Percentiles rank a stretch among this genome's conserved stretches.
Evolutionary conservation across 371 early-diverging fungal genomes (phyloP).

Genomic region (Apophysomyces sp.): DNA sequence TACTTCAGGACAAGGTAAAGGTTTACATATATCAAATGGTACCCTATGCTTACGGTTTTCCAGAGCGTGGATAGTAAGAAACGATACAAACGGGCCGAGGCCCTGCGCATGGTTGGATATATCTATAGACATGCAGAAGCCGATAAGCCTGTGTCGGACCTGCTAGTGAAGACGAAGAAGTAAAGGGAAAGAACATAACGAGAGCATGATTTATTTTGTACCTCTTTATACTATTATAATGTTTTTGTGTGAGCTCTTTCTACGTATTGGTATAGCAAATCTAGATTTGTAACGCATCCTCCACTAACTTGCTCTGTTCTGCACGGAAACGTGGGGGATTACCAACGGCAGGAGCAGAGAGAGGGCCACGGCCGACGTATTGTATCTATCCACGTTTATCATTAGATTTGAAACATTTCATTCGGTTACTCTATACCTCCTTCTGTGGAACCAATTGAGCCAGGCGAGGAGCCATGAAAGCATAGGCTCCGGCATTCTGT

Average conservation of each 20-base stretch:
- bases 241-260: too few relatives aligned
- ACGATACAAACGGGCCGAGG: constrained; percentile 43
- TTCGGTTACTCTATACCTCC: constrained; percentile 17
- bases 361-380: constrained; percentile 73
- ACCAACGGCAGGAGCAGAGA: constrained; percentile 81
- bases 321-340: constrained; percentile 37
- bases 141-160: constrained; percentile 34
- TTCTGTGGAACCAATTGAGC: constrained; percentile 62
- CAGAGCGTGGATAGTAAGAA: constrained; percentile 34
- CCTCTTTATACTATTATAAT: background rate
- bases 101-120: constrained; percentile 45
- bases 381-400: constrained; percentile 29
- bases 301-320: constrained; percentile 33
- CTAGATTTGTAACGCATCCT: constrained; percentile 22
- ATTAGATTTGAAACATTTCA: constrained; percentile 3
- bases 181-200: background rate
- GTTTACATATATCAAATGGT: background rate
- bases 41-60: background rate
- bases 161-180: constrained; percentile 24
- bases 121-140: constrained; percentile 46
- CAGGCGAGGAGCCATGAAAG: constrained; percentile 86
- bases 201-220: background rate
- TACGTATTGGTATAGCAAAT: background rate
- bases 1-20: constrained; percentile 53
- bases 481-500: constrained; percentile 89